Evolutionary conservation across 371 early-diverging fungal genomes (phyloP).

Genomic region (Smittium mucronatum): DNA sequence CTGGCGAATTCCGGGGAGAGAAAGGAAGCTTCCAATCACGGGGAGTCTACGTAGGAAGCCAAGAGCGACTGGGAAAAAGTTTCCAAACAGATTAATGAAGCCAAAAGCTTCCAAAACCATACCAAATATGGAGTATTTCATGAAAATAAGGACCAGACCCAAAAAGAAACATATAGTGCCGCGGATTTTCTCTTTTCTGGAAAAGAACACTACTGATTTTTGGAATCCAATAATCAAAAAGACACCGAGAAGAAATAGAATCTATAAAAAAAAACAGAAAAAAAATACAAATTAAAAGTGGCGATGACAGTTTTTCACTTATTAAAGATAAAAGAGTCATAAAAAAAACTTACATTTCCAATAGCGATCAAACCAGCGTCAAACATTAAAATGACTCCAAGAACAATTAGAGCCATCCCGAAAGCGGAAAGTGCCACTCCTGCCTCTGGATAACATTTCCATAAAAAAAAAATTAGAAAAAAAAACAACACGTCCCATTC

Average conservation of each 20-base stretch:
- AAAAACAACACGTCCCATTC: too few species aligned
- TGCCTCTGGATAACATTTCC: slow-evolving; percentile 45
- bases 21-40: slow-evolving; percentile 71
- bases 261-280: slow-evolving; percentile 34
- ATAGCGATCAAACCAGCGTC: slow-evolving; percentile 91
- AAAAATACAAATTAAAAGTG: background rate
- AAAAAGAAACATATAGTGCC: slow-evolving; percentile 82
- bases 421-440: slow-evolving; percentile 93
- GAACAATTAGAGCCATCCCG: slow-evolving; percentile 81
- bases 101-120: slow-evolving; percentile 83
- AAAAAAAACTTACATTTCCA: slow-evolving; percentile 67
- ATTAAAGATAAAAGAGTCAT: slow-evolving; percentile 3
- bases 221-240: slow-evolving; percentile 72
- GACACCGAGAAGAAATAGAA: slow-evolving; percentile 80
- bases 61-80: slow-evolving; percentile 90
- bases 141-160: slow-evolving; percentile 81
- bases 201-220: slow-evolving; percentile 74
- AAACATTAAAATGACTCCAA: slow-evolving; percentile 85
- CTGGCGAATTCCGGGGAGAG: slow-evolving; percentile 63
- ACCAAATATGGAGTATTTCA: slow-evolving; percentile 82
- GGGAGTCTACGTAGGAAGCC: slow-evolving; percentile 78
- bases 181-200: slow-evolving; percentile 62
- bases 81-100: slow-evolving; percentile 94
- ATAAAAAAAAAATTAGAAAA: background rate
- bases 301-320: background rate